A percentile compares a stretch with the other conserved stretches of the same genome.
phyloP scores from a whole-genome alignment of 2,329 filamentous ascomycete genomes.

The Beauveria rudraprayagi region DNA sequence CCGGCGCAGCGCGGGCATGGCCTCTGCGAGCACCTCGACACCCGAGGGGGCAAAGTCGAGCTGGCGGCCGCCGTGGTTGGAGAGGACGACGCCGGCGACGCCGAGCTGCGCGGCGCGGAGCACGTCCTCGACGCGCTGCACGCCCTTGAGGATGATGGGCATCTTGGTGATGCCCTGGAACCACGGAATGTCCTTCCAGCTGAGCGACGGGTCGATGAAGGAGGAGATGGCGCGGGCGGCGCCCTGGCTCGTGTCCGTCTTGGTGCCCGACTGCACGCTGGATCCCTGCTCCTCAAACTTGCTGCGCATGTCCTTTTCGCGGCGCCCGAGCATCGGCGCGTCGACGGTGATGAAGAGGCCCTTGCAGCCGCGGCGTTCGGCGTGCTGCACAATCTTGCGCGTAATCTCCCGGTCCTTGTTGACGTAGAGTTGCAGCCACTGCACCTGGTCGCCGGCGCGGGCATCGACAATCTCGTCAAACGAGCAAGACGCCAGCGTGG shows the following conservation, averaged over 20 bases:
- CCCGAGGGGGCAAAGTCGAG: conserved; percentile 85
- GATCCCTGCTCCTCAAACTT: conserved; percentile 83
- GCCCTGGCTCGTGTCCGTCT: conserved; percentile 81
- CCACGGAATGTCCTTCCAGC: conserved; percentile 93
- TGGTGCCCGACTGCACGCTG: conserved; percentile 68
- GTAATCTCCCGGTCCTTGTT: conserved; percentile 94
- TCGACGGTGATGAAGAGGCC: conserved; percentile 98
- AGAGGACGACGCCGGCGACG: conserved; percentile 84
- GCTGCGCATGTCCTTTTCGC: conserved; percentile 95
- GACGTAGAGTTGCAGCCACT: conserved; percentile 96
- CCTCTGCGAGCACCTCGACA: conserved; percentile 85
- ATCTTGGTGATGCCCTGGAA: conserved; percentile 84
- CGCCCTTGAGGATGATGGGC: conserved; percentile 93
- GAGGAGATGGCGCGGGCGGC: conserved; percentile 90
- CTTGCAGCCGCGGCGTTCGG: conserved; percentile 85
- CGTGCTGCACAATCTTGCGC: conserved; percentile 80
- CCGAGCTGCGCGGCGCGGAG: conserved; percentile 74
- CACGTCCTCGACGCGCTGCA: conserved; percentile 93
- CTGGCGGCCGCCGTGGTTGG: conserved; percentile 92
- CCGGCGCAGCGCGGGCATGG: conserved; percentile 76
- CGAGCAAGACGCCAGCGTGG: conserved; percentile 89
- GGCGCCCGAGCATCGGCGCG: conserved; percentile 84
- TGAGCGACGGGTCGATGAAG: conserved; percentile 92
- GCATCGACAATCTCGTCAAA: conserved; percentile 97
- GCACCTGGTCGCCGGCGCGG: conserved; percentile 65